phyloP scores from a whole-genome alignment of 2,329 filamentous ascomycete genomes.

The Ceratocystis destructans region DNA sequence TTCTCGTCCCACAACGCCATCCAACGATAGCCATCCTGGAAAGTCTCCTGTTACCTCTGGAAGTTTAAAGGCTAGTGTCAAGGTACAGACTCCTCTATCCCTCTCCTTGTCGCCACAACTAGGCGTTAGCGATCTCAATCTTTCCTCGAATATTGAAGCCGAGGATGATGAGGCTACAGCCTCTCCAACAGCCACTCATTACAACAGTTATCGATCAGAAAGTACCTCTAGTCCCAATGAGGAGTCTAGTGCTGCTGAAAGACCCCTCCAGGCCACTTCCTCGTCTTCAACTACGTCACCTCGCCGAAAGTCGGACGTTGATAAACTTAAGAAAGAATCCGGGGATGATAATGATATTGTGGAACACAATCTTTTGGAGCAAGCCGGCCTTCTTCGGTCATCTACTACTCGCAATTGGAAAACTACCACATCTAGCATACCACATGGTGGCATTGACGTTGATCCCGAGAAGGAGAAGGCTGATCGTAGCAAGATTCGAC shows the following conservation, averaged over 20 bases:
- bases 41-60: not conserved
- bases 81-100: conserved; percentile 7
- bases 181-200: not conserved
- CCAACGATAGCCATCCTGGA: not conserved
- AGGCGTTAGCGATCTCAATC: not conserved
- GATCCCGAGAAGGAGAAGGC: conserved; percentile 31
- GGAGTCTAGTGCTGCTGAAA: conserved; percentile 14
- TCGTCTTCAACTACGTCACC: conserved; percentile 5
- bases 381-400: conserved; percentile 45
- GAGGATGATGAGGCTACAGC: conserved; percentile 9
- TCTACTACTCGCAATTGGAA: conserved; percentile 15
- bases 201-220: conserved; percentile 2
- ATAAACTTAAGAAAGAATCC: conserved; percentile 27
- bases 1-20: conserved; percentile 15
- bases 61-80: not conserved
- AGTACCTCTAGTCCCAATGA: conserved; percentile 6
- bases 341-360: conserved; percentile 45
- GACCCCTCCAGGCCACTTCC: conserved; percentile 25
- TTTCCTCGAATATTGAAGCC: conserved; percentile 1
- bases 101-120: conserved; percentile 6
- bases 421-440: conserved; percentile 12
- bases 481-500: conserved; percentile 57
- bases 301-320: conserved; percentile 24
- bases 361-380: conserved; percentile 53
- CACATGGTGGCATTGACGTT: conserved; percentile 17